Evolutionary conservation across 2,329 filamentous ascomycete genomes (phyloP), one percentile per base, ranked within the genome.

Genomic region (Pestalotiopsis sp.): DNA sequence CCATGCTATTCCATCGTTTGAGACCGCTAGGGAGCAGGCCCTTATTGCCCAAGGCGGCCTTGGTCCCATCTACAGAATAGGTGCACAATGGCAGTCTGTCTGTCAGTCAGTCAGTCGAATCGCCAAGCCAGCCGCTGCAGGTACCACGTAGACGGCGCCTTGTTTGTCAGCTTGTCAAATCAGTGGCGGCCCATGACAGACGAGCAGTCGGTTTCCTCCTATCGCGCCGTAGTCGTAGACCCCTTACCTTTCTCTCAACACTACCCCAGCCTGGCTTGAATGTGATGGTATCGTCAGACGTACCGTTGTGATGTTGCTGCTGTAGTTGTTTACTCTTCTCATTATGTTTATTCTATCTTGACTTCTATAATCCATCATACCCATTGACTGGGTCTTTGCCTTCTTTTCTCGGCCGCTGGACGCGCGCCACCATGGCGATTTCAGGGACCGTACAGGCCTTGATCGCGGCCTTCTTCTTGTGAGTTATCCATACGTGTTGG

Each of bases 381-480:
- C 82, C 83, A 84, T 84, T 84, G 83, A 85, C 71, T 85, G 82
- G 82, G 81, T 38, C 73, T 75, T 72, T 73, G 70, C 72, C 72
- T 72, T 75, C 69, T 65, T n/a, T 68, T 71, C 44, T 52, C 73
- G 73, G 73, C 74, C 69, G 70, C 73, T 72, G 67, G 65, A 70
- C 67, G 70, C 72, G 72, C 74, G 70, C 73, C 72, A 74, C 68
- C 75, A 87, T 88, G 85, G 81, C 82, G 69, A 77, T 79, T 70
- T 75, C 81, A 70, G 81, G 76, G 73, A 78, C 79, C 70, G 78
- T 78, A 48, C 82, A 85, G 81, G 82, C 83, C 72, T 78, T 88
- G 69, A 77, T 85, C 75, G 84, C 84, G 70, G 83, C 85, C 70
- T 88, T 88, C 75, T 78, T 80, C 68, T 88, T 88, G 86, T 87